Base-by-base conservation (phyloP, 345 rosid genomes). In the Camelina sativa region DNA sequence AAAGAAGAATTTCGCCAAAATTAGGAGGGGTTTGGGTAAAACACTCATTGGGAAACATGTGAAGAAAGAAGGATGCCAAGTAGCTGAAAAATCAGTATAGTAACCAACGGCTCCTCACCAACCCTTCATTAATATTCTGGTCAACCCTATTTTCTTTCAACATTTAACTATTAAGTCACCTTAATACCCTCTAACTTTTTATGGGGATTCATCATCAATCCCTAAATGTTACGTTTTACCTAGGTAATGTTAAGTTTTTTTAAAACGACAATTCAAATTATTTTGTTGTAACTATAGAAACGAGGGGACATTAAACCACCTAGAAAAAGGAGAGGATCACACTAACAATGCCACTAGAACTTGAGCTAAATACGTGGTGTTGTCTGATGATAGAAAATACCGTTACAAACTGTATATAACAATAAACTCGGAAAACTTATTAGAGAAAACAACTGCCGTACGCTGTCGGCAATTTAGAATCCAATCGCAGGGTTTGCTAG, bases 91-190 rank as follows among this genome's bases (percentile, higher is more conserved):
- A 19, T 63, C 34, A 23, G 66, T 54, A 23, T 35, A 62, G 12
- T 40, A 40, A 43, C 69, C 63, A 72, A 78, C 81, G 64, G 35
- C 69, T 72, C 60, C 77, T 66, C 81, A 78, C 73, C 81, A 72
- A 72, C 69, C 77, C 56, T 66, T 60, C 81, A 72, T 66, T 66
- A 65, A 72, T 72, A 56, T 2, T 55, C 12, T 62, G 54, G 55
- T 76, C 54, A 47, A 17, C 43, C 38, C 40, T 25, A 19, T 41
- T 32, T 41, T 40, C 4, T 22, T 76, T 62, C 16, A 61, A 62
- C 57, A 48, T 28, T 13, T 25, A 59, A 16, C 51, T 67, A 20
- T 46, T 55, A 44, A 62, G 23, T 25, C 71, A 69, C 59, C 48
- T 62, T 69, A 69, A 54, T 35, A 54, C 43, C 43, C 46, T 46